These are phyloP conservation scores for Chrysoporthe deuterocubensis DNA, from an alignment of 2,329 filamentous ascomycete species.

Conservation along the genomic window DNA sequence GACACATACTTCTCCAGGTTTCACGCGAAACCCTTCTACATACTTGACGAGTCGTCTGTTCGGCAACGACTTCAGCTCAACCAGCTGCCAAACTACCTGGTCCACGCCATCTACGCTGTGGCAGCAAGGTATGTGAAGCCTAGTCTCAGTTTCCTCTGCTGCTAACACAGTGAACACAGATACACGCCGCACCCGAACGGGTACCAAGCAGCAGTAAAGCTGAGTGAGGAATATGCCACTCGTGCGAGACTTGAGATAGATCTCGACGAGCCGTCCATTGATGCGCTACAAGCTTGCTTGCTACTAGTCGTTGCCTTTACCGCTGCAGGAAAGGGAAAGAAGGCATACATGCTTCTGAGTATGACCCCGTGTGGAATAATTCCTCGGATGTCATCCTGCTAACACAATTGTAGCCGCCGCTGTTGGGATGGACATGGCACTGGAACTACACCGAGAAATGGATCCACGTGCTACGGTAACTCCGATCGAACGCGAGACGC, in stretches of 20 bases:
- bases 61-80: conserved; percentile 73
- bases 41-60: conserved; percentile 77
- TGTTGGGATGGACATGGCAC: conserved; percentile 80
- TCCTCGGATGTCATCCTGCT: conserved; percentile 34
- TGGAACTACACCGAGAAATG: conserved; percentile 80
- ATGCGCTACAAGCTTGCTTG: conserved; percentile 75
- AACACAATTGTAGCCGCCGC: conserved; percentile 62
- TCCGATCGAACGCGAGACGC: conserved; percentile 73
- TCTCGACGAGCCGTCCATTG: conserved; percentile 79
- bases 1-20: conserved; percentile 81
- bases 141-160: conserved; percentile 19
- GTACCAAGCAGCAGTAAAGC: conserved; percentile 67
- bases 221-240: conserved; percentile 75
- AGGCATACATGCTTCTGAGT: conserved; percentile 85
- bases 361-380: conserved; percentile 34
- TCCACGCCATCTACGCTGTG: conserved; percentile 64
- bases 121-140: conserved; percentile 57
- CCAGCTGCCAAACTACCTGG: conserved; percentile 62
- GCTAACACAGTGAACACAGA: conserved; percentile 47
- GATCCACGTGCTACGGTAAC: conserved; percentile 65
- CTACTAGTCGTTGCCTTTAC: conserved; percentile 77
- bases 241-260: conserved; percentile 73
- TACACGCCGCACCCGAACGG: conserved; percentile 71
- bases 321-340: conserved; percentile 79
- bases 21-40: conserved; percentile 81